Evolutionary conservation across 2,329 filamentous ascomycete species (phyloP).

Genomic region (Fusarium verticillioides): DNA sequence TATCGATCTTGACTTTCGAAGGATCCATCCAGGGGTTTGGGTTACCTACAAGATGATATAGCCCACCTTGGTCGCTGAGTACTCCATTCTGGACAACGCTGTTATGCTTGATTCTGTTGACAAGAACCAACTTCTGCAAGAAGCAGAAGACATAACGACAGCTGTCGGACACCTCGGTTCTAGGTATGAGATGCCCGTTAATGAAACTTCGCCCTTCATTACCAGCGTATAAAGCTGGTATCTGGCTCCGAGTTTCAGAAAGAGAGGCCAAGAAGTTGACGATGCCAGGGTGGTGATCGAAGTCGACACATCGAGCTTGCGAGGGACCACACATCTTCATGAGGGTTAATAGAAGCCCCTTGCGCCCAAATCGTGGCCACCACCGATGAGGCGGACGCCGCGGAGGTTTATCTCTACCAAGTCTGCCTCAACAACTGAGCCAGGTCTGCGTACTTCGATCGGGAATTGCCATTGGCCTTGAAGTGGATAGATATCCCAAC

Average conservation of each 20-base stretch:
- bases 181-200: not conserved
- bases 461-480: accelerated
- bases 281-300: not conserved
- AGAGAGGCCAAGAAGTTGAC: not conserved
- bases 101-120: not conserved
- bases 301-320: not conserved
- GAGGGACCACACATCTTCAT: not conserved
- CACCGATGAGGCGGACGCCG: not conserved
- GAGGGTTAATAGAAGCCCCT: not conserved
- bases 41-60: not conserved
- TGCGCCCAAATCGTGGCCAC: not conserved
- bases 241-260: not conserved
- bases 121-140: not conserved
- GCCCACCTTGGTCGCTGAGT: not conserved
- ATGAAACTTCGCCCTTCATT: accelerated
- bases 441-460: not conserved
- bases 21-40: not conserved
- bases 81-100: not conserved
- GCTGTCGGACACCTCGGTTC: not conserved
- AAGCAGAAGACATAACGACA: no score
- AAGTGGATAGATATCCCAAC: not conserved
- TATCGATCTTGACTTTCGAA: not conserved
- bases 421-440: not conserved
- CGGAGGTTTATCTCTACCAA: not conserved
- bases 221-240: not conserved